phyloP scores from a whole-genome alignment of 805 yeast genomes.

The Cyberlindnera euphorbiae region DNA sequence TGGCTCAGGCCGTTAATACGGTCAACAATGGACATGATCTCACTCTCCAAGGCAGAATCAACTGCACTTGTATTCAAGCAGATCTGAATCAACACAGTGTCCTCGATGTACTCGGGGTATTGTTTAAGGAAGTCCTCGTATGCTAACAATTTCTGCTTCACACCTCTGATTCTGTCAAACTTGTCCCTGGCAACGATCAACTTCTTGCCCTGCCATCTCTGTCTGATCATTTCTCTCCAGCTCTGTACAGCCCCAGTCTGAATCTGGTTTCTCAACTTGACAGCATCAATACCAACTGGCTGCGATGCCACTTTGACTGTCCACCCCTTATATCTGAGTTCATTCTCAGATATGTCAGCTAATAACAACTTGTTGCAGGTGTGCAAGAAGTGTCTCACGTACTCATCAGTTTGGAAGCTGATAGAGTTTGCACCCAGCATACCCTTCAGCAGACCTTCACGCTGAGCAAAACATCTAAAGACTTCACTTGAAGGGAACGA shows the following conservation, averaged over 20 bases:
- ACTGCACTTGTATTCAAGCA: slow-evolving; percentile 49
- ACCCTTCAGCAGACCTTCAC: slow-evolving; percentile 72
- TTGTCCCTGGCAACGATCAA: slow-evolving; percentile 87
- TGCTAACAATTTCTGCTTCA: slow-evolving; percentile 81
- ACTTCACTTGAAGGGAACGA: slow-evolving; percentile 96
- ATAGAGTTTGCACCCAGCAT: slow-evolving; percentile 84
- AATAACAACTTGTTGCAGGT: slow-evolving; percentile 80
- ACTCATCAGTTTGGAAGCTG: slow-evolving; percentile 88
- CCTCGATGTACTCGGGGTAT: slow-evolving; percentile 66
- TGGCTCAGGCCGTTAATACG: slow-evolving; percentile 76
- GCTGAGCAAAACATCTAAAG: slow-evolving; percentile 87
- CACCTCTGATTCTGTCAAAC: slow-evolving; percentile 80
- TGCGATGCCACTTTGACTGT: slow-evolving; percentile 51
- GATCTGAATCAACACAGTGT: slow-evolving; percentile 77
- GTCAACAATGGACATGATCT: slow-evolving; percentile 71
- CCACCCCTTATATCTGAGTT: slow-evolving; percentile 54
- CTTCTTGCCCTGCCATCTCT: slow-evolving; percentile 69
- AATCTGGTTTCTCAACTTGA: slow-evolving; percentile 43
- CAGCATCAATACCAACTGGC: slow-evolving; percentile 79
- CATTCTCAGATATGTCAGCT: slow-evolving; percentile 72
- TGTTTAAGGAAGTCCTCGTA: slow-evolving; percentile 71
- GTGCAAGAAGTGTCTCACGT: slow-evolving; percentile 89
- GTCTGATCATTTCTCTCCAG: slow-evolving; percentile 69
- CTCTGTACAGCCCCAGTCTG: slow-evolving; percentile 43
- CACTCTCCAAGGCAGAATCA: slow-evolving; percentile 65